Conservation (phyloP, 148 eudicot species). For the Fagopyrum tataricum region DNA sequence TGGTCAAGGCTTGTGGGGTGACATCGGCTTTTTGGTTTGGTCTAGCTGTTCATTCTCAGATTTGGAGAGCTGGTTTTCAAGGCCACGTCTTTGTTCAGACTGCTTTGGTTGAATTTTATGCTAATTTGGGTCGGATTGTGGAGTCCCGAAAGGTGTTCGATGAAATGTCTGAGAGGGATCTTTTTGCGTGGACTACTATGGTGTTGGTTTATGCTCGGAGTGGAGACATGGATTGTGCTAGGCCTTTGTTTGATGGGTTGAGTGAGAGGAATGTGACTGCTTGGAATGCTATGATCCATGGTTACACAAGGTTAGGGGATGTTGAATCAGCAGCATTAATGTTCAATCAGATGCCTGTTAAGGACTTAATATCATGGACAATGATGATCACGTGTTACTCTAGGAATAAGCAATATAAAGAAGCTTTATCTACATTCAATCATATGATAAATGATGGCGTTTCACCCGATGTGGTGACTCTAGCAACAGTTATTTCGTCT, state of each 20-base stretch:
- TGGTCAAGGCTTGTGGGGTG: slow-evolving; percentile 48
- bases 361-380: slow-evolving; percentile 75
- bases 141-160: slow-evolving; percentile 56
- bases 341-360: slow-evolving; percentile 41
- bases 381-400: slow-evolving; percentile 67
- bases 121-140: slow-evolving; percentile 27
- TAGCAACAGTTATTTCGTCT: slow-evolving; percentile 39
- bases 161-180: slow-evolving; percentile 66
- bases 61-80: slow-evolving; percentile 53
- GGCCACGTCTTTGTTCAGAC: slow-evolving; percentile 52
- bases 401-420: slow-evolving; percentile 41
- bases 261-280: slow-evolving; percentile 50
- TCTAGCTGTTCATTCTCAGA: slow-evolving; percentile 49
- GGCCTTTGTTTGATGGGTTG: slow-evolving; percentile 51
- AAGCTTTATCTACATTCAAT: slow-evolving; percentile 49
- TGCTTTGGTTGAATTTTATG: slow-evolving; percentile 60
- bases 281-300: slow-evolving; percentile 75
- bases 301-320: slow-evolving; percentile 52
- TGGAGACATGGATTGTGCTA: slow-evolving; percentile 54
- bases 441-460: slow-evolving; percentile 45
- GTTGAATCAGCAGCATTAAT: slow-evolving; percentile 39
- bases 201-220: slow-evolving; percentile 38
- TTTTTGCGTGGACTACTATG: slow-evolving; percentile 61
- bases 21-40: slow-evolving; percentile 25
- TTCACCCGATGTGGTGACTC: slow-evolving; percentile 58